Evolutionary conservation across 1,284 basidiomycete species (phyloP).

Genomic region (Lentinus polychrous): DNA sequence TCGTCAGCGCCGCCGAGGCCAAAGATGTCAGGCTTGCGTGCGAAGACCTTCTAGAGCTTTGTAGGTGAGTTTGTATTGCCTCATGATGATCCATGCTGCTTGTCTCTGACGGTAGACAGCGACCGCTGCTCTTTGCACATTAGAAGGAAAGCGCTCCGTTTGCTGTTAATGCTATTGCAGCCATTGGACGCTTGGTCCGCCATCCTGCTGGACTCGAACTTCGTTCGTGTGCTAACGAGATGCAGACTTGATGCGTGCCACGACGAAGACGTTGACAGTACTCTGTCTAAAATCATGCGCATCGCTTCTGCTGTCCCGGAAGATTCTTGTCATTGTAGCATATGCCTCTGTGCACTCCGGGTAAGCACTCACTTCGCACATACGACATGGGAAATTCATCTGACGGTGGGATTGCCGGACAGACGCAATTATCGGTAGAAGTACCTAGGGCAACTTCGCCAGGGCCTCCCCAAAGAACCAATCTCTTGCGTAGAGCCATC

Average conservation of each 20-base stretch:
- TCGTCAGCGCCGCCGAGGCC: neutral
- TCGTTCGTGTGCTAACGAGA: slow-evolving; percentile 1
- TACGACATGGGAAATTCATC: no score
- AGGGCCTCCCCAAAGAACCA: no score
- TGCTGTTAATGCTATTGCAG: slow-evolving; percentile 4
- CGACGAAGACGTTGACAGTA: neutral
- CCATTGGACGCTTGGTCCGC: slow-evolving; percentile 12
- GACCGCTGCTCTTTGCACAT: slow-evolving; percentile 3
- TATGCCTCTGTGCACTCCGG: slow-evolving; percentile 6
- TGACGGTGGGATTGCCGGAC: no score
- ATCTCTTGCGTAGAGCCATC: no score
- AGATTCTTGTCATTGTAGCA: slow-evolving; percentile 4
- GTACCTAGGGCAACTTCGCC: no score
- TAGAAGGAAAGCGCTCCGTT: slow-evolving; percentile 4
- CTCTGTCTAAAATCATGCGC: slow-evolving; percentile 1
- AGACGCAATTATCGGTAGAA: no score
- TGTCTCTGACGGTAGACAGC: neutral
- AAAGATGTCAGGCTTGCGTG: slow-evolving; percentile 1
- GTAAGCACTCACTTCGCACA: neutral
- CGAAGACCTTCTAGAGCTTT: slow-evolving; percentile 11
- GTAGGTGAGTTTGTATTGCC: slow-evolving; percentile 5
- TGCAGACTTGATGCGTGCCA: slow-evolving; percentile 6
- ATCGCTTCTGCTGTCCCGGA: slow-evolving; percentile 2
- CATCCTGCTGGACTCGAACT: slow-evolving; percentile 11
- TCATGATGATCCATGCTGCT: neutral